Base-by-base conservation (phyloP, 495 filamentous ascomycete species). In the Penicillium coffeae region DNA sequence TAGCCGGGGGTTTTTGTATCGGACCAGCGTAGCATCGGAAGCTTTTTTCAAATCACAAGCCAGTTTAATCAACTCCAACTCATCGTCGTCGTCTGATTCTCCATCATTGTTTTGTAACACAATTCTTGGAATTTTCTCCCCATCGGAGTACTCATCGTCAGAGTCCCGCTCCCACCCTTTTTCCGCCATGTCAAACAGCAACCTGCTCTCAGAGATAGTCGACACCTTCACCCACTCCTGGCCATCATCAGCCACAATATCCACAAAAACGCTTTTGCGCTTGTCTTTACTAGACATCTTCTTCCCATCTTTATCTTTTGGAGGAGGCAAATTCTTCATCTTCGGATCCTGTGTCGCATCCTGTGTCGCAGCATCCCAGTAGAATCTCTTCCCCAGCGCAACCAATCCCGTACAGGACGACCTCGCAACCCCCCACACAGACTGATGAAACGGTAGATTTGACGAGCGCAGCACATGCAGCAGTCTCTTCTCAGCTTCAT, bases 101-200 rank as follows among this genome's bases (percentile, higher is more conserved):
- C 53, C 39, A 2, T 48, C 52, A 16, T 60, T 58, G 27, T 71
- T 69, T 35, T 56, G 65, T 44, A 76, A 47, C 15, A 71, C 47
- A 3, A 63, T 69, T 27, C 67, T 49, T 38, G 19, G 30, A 16
- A 10, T 30, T 2, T 40, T 37, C 12, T 48, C 47, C 14, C 15
- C 54, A 16, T 68, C 66, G 9, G 60, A 60, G 19, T 65, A 65
- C 25, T 67, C 68, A 51, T 73, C 73, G 14, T 54, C 58, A 40
- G 44, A 51, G n/a, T 61, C 60, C 18, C 59, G 64, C 54, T 81
- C 79, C 78, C 80, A 83, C 6, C 79, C 79, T 38, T 77, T 79
- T 63, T 83, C 76, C n/a, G 81, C 81, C 58, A 84, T 76, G 44
- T 84, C 81, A 50, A 81, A 77, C 35, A 82, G 56, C 21, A 85